These are phyloP conservation scores for Collybiopsis confluens DNA, from an alignment of 768 basidiomycete species.

Conservation along the genomic window DNA sequence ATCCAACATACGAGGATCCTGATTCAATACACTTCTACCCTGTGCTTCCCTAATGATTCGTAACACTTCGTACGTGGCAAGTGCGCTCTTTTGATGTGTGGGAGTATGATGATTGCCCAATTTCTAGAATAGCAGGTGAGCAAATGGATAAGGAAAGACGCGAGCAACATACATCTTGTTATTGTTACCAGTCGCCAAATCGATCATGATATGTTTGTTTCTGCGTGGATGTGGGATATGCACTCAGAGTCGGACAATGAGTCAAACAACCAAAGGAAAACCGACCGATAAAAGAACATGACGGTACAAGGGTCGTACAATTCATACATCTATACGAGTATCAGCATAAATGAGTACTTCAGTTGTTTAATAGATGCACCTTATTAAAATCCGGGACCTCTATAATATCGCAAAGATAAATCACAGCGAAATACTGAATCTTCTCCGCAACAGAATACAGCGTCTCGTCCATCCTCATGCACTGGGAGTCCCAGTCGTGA, in stretches of 20 bases:
- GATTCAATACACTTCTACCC: too few relatives aligned
- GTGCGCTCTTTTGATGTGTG: too few relatives aligned
- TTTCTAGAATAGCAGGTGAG: slow-evolving; percentile 56
- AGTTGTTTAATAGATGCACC: slow-evolving; percentile 37
- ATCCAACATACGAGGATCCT: too few relatives aligned
- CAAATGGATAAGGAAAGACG: background rate
- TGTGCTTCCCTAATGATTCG: too few relatives aligned
- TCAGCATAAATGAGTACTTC: background rate
- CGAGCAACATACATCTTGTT: slow-evolving; percentile 94
- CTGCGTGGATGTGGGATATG: too few relatives aligned
- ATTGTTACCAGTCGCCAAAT: slow-evolving; percentile 98
- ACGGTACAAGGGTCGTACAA: slow-evolving; percentile 96
- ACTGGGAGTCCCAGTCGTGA: slow-evolving; percentile 88
- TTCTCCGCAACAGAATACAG: slow-evolving; percentile 89
- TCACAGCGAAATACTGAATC: slow-evolving; percentile 97
- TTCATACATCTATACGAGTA: slow-evolving; percentile 95
- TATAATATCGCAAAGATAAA: slow-evolving; percentile 93
- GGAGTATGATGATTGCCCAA: too few relatives aligned
- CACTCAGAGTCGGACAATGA: slow-evolving; percentile 4
- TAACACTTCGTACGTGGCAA: too few relatives aligned
- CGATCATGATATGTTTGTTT: slow-evolving; percentile 99
- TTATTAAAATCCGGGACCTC: slow-evolving; percentile 99
- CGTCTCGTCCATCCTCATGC: slow-evolving; percentile 99
- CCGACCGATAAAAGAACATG: slow-evolving; percentile 96
- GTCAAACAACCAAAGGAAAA: background rate